Conservation (phyloP, 1,139 yeast species). For the Blastobotrys raffinosifermentans region DNA sequence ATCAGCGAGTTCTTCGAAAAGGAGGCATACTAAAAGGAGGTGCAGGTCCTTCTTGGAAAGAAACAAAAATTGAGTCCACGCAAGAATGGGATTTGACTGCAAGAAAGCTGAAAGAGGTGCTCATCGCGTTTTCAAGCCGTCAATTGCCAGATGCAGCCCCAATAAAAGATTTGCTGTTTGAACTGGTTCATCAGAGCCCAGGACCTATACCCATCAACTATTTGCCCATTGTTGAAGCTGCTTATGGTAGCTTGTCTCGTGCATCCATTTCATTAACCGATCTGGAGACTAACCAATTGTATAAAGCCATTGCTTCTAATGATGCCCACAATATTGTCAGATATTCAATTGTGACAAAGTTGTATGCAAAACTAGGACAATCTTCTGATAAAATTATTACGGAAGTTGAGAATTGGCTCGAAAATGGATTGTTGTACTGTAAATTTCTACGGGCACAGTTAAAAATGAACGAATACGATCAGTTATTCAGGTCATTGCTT, state of each 20-base stretch:
- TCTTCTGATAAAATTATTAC: slow-evolving; percentile 9
- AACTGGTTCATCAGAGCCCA: slow-evolving; percentile 10
- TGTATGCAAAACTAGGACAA: slow-evolving; percentile 19
- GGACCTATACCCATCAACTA: slow-evolving; percentile 12
- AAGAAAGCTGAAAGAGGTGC: slow-evolving; percentile 8
- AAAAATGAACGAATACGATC: slow-evolving; percentile 18
- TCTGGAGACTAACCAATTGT: slow-evolving; percentile 4
- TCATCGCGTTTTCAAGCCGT: slow-evolving; percentile 3
- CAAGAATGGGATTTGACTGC: slow-evolving; percentile 9
- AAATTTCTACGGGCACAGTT: slow-evolving; percentile 18
- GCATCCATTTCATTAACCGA: slow-evolving; percentile 1
- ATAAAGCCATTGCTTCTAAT: slow-evolving; percentile 4
- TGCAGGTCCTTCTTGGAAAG: too few relatives aligned
- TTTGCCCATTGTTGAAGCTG: slow-evolving; percentile 12
- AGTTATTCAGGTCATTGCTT: slow-evolving; percentile 17
- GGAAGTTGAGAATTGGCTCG: neutral
- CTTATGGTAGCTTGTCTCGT: slow-evolving; percentile 8
- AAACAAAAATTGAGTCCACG: too few relatives aligned
- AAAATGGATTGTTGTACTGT: slow-evolving; percentile 21
- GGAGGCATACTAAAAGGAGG: too few relatives aligned
- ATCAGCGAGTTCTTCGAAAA: too few relatives aligned
- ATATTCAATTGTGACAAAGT: slow-evolving; percentile 15
- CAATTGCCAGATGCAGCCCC: slow-evolving; percentile 1
- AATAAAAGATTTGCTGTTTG: slow-evolving; percentile 5
- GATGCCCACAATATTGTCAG: slow-evolving; percentile 1